A percentile compares a stretch with the other conserved stretches of the same genome.
These are phyloP conservation scores for Puccinia coronata DNA, from an alignment of 1,284 basidiomycete genomes.

Conservation along the genomic window DNA sequence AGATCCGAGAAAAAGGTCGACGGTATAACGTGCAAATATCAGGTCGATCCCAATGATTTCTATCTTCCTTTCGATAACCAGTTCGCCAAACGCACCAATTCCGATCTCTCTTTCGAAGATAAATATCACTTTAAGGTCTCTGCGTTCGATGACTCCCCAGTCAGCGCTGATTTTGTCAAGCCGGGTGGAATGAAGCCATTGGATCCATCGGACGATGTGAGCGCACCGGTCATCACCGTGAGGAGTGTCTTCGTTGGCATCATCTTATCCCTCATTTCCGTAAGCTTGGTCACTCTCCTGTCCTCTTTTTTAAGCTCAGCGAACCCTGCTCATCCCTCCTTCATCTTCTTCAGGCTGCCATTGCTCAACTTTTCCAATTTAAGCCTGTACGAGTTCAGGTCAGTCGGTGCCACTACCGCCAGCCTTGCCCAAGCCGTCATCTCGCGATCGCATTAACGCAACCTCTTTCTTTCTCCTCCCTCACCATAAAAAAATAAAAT, in stretches of 20 bases:
- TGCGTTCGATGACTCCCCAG: background rate
- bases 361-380: constrained; percentile 49
- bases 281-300: background rate
- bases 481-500: no score
- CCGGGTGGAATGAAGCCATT: constrained; percentile 33
- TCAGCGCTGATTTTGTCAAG: background rate
- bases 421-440: background rate
- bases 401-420: background rate
- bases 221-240: constrained; percentile 43
- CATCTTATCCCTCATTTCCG: constrained; percentile 41
- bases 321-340: background rate
- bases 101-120: background rate
- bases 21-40: background rate
- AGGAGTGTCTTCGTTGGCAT: constrained; percentile 44
- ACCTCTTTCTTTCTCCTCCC: background rate
- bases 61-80: constrained; percentile 34
- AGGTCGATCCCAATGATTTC: constrained; percentile 33
- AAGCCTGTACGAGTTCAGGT: constrained; percentile 49
- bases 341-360: constrained; percentile 35
- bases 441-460: background rate
- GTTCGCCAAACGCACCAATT: background rate
- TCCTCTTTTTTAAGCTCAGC: background rate
- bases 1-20: background rate
- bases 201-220: constrained; percentile 35
- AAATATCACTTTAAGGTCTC: background rate